Base-by-base conservation (phyloP, 768 basidiomycete species). In the Agaricus subrufescens region DNA sequence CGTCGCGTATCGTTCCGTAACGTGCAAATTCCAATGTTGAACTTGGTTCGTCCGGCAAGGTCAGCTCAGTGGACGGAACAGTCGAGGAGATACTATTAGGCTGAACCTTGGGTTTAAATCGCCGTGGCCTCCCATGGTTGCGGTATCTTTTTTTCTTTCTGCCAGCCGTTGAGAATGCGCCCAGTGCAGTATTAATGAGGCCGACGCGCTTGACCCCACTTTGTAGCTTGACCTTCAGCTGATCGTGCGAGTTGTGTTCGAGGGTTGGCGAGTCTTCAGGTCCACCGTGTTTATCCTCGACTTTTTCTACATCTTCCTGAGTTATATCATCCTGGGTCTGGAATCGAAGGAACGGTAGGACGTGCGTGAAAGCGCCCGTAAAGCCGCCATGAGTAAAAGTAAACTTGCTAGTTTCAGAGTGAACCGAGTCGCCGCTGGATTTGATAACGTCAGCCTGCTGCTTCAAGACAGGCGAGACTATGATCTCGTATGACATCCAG, bases 391-490 rank as follows among this genome's bases (percentile, higher is more conserved):
- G 14, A 26, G 42, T 19, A 2, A 49, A 25, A n/a, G 46, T 23
- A 29, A 42, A 14, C n/a, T 49, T 49, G 54, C 46, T 55, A 23
- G 29, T 7, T 23, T 30, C 11, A 1, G 54, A 55, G 11, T 55
- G 54, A 23, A 55, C 19, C 2, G 54, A 55, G 10, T 55, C 46
- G 8, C 46, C 39, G 19, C 54, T 42, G 26, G 54, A 55, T 27
- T 42, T 48, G 39, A 55, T 55, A 9, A 48, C 27, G 30, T 55
- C n/a, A 2, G 54, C 54, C 25, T 55, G 26, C 23, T 55, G 39
- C 19, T 29, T 42, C 23, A 47, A 46, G 15, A 40, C 46, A 2
- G 54, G 54, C 5, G 39, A 40, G 25, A 49, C 26, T 4, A 37
- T 49, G 30, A 49, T 43, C 19, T 55, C 46, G 14, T 55, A 44